phyloP scores from a whole-genome alignment of 495 filamentous ascomycete species.

The Schizothecium vesticola region DNA sequence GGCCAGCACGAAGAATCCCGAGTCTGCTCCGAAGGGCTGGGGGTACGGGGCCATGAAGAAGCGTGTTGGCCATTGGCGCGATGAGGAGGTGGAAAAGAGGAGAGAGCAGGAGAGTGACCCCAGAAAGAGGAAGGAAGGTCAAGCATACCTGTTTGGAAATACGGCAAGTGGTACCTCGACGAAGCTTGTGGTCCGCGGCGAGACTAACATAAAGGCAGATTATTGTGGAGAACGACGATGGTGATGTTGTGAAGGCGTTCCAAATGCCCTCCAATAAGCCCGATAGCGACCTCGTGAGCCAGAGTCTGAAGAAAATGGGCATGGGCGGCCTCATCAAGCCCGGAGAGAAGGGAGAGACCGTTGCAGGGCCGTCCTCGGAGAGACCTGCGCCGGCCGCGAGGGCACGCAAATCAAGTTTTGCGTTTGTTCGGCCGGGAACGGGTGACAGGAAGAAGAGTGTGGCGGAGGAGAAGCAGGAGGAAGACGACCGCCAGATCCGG shows the following conservation, averaged over 20 bases:
- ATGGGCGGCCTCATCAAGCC: conserved; percentile 41
- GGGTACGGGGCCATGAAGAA: conserved; percentile 40
- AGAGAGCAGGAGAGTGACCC: conserved; percentile 48
- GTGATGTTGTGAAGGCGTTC: conserved; percentile 96
- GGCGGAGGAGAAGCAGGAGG: conserved; percentile 50
- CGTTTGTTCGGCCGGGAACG: neutral
- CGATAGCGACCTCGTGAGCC: conserved; percentile 37
- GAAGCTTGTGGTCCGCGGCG: neutral
- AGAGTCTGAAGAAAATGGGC: conserved; percentile 43
- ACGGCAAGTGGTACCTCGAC: conserved; percentile 45
- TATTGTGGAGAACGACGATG: conserved; percentile 96
- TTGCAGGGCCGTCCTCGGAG: conserved; percentile 25
- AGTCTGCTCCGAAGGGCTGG: conserved; percentile 38
- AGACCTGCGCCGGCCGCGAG: conserved; percentile 5
- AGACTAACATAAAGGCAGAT: conserved; percentile 47
- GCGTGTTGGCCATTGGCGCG: conserved; percentile 48
- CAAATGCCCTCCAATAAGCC: conserved; percentile 60
- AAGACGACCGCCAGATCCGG: conserved; percentile 74
- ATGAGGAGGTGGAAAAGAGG: conserved; percentile 55
- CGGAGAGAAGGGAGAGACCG: conserved; percentile 25
- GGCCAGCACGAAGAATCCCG: conserved; percentile 28
- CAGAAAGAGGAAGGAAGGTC: conserved; percentile 57
- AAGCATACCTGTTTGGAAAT: conserved; percentile 92
- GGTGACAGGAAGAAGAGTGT: conserved; percentile 30
- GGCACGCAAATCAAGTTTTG: neutral